phyloP scores from a whole-genome alignment of 192 early-diverging fungal species.

The Diversispora epigaea region DNA sequence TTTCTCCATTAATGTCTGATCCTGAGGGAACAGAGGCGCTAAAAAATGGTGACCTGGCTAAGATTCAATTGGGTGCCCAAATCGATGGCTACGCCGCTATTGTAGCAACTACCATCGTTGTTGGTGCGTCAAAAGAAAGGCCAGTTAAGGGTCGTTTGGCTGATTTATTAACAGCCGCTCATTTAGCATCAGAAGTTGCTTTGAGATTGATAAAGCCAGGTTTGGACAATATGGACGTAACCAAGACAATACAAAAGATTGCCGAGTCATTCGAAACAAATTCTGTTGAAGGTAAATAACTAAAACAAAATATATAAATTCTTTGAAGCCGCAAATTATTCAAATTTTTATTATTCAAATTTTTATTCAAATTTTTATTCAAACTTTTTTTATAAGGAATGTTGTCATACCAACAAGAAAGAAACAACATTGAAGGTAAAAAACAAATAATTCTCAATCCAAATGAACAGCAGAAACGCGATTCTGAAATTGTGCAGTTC shows the following conservation, averaged over 20 bases:
- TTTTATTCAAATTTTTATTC: no score
- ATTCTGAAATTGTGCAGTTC: constrained; percentile 67
- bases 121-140: constrained; percentile 77
- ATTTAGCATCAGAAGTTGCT: constrained; percentile 80
- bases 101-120: constrained; percentile 79
- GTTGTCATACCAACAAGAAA: constrained; percentile 83
- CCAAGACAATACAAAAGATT: constrained; percentile 78
- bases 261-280: constrained; percentile 79
- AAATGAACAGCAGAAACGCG: constrained; percentile 68
- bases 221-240: constrained; percentile 63
- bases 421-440: constrained; percentile 86
- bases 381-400: constrained; percentile 49
- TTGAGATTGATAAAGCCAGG: constrained; percentile 87
- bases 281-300: constrained; percentile 73
- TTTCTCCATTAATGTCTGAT: constrained; percentile 77
- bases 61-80: constrained; percentile 87
- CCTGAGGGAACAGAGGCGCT: constrained; percentile 58
- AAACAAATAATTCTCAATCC: constrained; percentile 95
- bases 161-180: constrained; percentile 85
- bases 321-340: no score
- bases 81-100: constrained; percentile 88
- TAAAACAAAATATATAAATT: neutral
- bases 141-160: constrained; percentile 81
- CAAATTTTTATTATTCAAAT: no score
- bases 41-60: constrained; percentile 83